Evolutionary conservation across 768 basidiomycete species (phyloP).

Genomic region (Boletus huronensis): DNA sequence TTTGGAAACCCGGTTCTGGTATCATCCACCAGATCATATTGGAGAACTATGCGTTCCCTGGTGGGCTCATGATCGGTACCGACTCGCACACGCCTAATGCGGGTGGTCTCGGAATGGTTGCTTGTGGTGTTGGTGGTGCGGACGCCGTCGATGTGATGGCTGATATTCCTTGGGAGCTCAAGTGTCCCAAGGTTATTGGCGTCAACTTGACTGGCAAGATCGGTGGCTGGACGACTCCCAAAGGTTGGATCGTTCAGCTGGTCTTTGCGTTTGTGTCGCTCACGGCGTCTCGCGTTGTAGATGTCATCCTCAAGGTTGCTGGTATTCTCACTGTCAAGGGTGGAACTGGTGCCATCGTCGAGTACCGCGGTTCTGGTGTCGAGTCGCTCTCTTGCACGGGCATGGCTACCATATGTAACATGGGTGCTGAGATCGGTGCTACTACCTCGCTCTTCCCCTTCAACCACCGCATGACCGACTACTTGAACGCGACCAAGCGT

Average conservation of each 20-base stretch:
- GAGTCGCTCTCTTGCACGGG: slow-evolving; percentile 96
- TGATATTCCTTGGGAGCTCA: slow-evolving; percentile 96
- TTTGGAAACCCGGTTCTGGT: slow-evolving; percentile 99
- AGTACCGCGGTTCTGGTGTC: slow-evolving; percentile 94
- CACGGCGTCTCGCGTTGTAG: slow-evolving; percentile 37
- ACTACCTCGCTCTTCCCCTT: slow-evolving; percentile 99
- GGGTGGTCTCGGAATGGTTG: slow-evolving; percentile 98
- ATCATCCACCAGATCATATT: slow-evolving; percentile 99
- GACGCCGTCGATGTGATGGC: slow-evolving; percentile 99
- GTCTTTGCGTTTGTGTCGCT: not conserved
- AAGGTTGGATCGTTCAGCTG: slow-evolving; percentile 51
- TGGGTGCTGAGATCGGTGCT: slow-evolving; percentile 99
- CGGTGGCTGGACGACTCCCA: slow-evolving; percentile 95
- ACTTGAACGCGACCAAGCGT: slow-evolving; percentile 94
- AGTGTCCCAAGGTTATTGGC: slow-evolving; percentile 99
- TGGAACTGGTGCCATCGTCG: slow-evolving; percentile 97
- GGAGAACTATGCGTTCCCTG: slow-evolving; percentile 99
- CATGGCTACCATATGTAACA: slow-evolving; percentile 99
- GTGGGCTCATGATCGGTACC: slow-evolving; percentile 99
- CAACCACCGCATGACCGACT: slow-evolving; percentile 91
- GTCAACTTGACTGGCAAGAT: slow-evolving; percentile 96
- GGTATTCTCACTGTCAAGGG: slow-evolving; percentile 99
- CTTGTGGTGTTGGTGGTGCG: slow-evolving; percentile 98
- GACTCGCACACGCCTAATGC: slow-evolving; percentile 99
- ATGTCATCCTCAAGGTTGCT: slow-evolving; percentile 98